Evolutionary conservation across 2,329 filamentous ascomycete species (phyloP).

Genomic region (Xylaria sp.): DNA sequence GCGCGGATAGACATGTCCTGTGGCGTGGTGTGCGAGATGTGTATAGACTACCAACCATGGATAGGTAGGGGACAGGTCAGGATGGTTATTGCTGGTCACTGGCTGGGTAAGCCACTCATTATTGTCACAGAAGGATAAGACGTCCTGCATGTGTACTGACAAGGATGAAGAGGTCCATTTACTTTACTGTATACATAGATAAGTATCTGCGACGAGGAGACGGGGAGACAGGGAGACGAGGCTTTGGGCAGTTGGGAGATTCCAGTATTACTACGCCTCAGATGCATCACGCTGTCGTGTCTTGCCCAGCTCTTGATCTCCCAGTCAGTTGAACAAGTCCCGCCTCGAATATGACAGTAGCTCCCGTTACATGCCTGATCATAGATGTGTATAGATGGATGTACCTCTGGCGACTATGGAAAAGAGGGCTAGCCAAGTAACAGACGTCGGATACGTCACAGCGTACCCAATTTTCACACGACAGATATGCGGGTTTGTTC

Average conservation of each 20-base stretch:
- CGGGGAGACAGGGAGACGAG: not conserved
- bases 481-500: too few relatives aligned
- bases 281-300: not conserved
- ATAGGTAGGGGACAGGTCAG: not conserved
- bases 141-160: conserved; percentile 8
- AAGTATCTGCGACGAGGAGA: not conserved
- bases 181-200: not conserved
- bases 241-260: not conserved
- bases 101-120: not conserved
- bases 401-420: not conserved
- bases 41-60: not conserved
- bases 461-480: not conserved
- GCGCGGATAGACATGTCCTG: not conserved
- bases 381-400: not conserved
- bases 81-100: not conserved
- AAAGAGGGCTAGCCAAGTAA: not conserved
- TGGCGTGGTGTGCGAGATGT: not conserved
- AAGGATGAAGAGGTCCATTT: not conserved
- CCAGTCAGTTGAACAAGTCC: too few relatives aligned
- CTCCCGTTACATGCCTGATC: not conserved
- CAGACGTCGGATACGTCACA: conserved; percentile 2
- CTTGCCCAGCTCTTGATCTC: not conserved
- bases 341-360: not conserved
- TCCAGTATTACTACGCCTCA: not conserved
- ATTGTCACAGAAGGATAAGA: not conserved